Percentiles rank a stretch among this genome's conserved stretches.
Conservation (phyloP, 1,139 yeast species). For the Wickerhamiella infanticola region DNA sequence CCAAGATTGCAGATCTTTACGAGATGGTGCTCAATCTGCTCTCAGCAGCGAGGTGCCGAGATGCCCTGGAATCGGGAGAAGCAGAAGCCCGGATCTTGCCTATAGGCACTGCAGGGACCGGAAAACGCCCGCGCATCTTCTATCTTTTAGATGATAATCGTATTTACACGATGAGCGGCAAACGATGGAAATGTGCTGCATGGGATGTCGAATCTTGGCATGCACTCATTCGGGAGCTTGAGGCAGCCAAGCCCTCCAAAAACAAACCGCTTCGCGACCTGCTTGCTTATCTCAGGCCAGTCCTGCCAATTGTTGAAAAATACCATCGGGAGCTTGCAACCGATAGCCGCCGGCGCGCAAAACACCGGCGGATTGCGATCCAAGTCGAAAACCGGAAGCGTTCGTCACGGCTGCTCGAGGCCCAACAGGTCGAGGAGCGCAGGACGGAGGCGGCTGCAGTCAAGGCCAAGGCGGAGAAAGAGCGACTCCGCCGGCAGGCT, state of each 20-base stretch:
- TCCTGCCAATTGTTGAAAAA: slow-evolving; percentile 1
- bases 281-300: slow-evolving; percentile 12
- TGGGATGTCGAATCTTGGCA: slow-evolving; percentile 21
- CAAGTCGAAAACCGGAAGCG: not conserved
- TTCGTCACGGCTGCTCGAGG: not conserved
- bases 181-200: slow-evolving; percentile 23
- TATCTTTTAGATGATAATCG: slow-evolving; percentile 25
- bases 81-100: not conserved
- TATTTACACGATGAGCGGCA: slow-evolving; percentile 18
- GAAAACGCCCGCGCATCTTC: slow-evolving; percentile 16
- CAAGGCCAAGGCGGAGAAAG: not conserved
- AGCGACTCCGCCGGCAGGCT: not conserved
- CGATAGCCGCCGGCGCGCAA: not conserved
- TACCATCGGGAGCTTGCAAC: not conserved
- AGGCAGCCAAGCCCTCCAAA: slow-evolving; percentile 1
- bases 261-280: slow-evolving; percentile 12
- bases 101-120: not conserved
- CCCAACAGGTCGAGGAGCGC: not conserved
- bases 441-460: not conserved
- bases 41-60: not conserved
- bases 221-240: slow-evolving; percentile 15
- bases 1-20: not conserved
- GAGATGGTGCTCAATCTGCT: not conserved
- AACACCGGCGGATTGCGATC: not conserved
- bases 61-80: not conserved